Evolutionary conservation across 805 yeast genomes (phyloP).

Genomic region (Yamadazyma nakazawae): DNA sequence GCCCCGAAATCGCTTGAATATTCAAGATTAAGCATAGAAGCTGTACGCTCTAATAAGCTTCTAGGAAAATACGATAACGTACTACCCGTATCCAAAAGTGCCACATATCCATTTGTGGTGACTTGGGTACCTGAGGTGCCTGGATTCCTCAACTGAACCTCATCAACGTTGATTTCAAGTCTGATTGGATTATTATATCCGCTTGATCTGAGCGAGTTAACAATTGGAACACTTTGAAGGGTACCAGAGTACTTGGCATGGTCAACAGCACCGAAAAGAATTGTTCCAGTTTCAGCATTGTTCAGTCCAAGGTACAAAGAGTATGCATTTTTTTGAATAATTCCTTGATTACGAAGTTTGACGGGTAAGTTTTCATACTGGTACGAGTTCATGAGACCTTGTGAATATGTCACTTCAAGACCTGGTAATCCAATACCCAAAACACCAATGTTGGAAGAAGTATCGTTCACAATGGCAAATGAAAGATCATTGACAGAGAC

Average conservation of each 20-base stretch:
- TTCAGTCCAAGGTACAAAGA: constrained; percentile 34
- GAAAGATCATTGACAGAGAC: constrained; percentile 49
- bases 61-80: constrained; percentile 44
- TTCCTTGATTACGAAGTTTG: constrained; percentile 30
- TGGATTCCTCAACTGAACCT: constrained; percentile 21
- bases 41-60: constrained; percentile 31
- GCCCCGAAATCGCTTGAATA: constrained; percentile 42
- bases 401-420: constrained; percentile 55
- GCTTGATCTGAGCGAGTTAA: constrained; percentile 35
- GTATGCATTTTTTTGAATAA: constrained; percentile 31
- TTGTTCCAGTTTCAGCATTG: constrained; percentile 25
- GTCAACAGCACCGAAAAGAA: constrained; percentile 44
- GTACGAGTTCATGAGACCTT: constrained; percentile 14
- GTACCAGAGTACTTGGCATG: constrained; percentile 37
- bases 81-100: constrained; percentile 35
- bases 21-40: constrained; percentile 36
- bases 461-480: constrained; percentile 69
- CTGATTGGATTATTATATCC: constrained; percentile 42
- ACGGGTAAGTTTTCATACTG: constrained; percentile 39
- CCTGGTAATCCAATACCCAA: constrained; percentile 70
- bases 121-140: constrained; percentile 13
- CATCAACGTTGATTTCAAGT: constrained; percentile 47
- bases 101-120: constrained; percentile 19
- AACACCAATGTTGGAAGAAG: constrained; percentile 67
- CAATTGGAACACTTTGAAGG: constrained; percentile 24